Percentiles rank a stretch among this genome's conserved stretches.
Conservation (phyloP, 176 grass and related monocot genomes). For the Tillandsia fasciculata region DNA sequence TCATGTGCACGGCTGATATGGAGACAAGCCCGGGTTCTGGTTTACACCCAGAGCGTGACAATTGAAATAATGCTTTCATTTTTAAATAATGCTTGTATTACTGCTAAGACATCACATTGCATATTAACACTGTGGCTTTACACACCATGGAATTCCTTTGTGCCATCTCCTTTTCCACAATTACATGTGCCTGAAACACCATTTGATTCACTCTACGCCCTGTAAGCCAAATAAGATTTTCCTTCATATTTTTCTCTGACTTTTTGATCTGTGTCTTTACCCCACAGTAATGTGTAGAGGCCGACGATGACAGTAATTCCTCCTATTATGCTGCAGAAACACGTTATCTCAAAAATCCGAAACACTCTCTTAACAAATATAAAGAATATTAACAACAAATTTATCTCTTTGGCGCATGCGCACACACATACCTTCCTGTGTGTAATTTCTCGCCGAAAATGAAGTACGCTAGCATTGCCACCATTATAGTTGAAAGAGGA, state of each 20-base stretch:
- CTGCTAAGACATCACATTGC: not conserved
- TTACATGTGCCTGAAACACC: not conserved
- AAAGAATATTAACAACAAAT: not conserved
- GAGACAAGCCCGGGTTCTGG: no score
- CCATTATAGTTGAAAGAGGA: slow-evolving; percentile 67
- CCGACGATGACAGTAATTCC: slow-evolving; percentile 59
- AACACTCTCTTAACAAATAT: not conserved
- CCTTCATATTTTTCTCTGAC: slow-evolving; percentile 14
- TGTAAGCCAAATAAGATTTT: slow-evolving; percentile 18
- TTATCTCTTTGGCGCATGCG: not conserved
- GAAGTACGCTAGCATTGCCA: slow-evolving; percentile 59
- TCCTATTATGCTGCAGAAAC: slow-evolving; percentile 52
- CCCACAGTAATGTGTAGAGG: slow-evolving; percentile 70
- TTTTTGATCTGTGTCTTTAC: slow-evolving; percentile 62
- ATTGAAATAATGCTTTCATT: no score
- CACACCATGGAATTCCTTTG: slow-evolving; percentile 19
- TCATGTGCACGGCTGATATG: no score
- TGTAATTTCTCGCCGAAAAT: slow-evolving; percentile 70
- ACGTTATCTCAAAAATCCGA: not conserved
- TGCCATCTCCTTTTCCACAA: slow-evolving; percentile 2
- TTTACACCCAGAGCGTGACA: no score
- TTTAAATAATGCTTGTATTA: no score
- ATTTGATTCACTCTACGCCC: slow-evolving; percentile 8
- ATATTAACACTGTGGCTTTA: slow-evolving; percentile 6
- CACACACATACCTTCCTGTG: slow-evolving; percentile 36